These are phyloP conservation scores for Platismatia glauca DNA, from an alignment of 495 filamentous ascomycete species.

Conservation along the genomic window DNA sequence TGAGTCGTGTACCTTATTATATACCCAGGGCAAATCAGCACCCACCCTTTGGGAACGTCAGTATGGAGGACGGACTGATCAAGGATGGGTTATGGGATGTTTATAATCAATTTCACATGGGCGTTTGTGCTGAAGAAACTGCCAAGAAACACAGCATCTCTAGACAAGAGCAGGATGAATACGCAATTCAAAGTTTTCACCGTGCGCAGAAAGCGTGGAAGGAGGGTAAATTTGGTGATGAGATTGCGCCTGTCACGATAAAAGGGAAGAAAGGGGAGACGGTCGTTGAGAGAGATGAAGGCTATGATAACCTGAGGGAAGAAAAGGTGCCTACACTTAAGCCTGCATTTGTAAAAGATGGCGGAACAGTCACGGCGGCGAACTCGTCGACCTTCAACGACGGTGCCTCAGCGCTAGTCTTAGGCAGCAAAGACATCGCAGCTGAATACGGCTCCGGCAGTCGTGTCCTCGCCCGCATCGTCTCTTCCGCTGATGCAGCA, in stretches of 20 bases:
- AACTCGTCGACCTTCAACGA: constrained; percentile 92
- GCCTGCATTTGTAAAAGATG: constrained; percentile 79
- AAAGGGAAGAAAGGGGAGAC: constrained; percentile 75
- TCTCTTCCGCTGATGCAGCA: constrained; percentile 81
- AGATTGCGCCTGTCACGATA: constrained; percentile 79
- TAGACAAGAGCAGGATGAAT: constrained; percentile 79
- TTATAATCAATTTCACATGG: constrained; percentile 96
- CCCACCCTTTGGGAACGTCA: constrained; percentile 75
- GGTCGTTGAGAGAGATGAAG: constrained; percentile 73
- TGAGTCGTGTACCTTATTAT: constrained; percentile 91
- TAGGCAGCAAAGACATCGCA: constrained; percentile 68
- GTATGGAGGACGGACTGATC: constrained; percentile 82
- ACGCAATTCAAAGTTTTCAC: constrained; percentile 79
- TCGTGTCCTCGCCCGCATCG: constrained; percentile 74
- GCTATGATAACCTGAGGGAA: constrained; percentile 71
- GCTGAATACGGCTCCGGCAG: constrained; percentile 62
- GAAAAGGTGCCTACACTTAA: constrained; percentile 81
- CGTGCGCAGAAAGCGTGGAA: constrained; percentile 88
- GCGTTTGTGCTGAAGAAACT: constrained; percentile 91
- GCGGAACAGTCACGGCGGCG: constrained; percentile 88
- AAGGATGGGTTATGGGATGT: constrained; percentile 96
- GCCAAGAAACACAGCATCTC: constrained; percentile 77
- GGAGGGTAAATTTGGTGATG: constrained; percentile 66
- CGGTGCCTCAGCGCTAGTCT: constrained; percentile 82
- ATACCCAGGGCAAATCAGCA: constrained; percentile 64